Evolutionary conservation across 495 filamentous ascomycete species (phyloP).

Genomic region (Clohesyomyces aquaticus): DNA sequence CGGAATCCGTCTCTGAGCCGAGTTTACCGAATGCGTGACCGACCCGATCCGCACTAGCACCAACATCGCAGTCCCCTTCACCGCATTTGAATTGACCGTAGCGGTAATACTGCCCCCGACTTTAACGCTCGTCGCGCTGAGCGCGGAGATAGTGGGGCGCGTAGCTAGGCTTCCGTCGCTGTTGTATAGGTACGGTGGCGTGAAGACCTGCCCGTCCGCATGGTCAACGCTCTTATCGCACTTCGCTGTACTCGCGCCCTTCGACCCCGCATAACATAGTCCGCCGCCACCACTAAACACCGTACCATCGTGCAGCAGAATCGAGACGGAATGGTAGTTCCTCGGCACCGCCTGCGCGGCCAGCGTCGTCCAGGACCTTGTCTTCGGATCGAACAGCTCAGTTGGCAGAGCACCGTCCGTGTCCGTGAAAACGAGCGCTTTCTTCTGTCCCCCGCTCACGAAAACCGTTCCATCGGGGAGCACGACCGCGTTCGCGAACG

Average conservation of each 20-base stretch:
- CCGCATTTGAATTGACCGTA: slow-evolving; percentile 42
- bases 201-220: slow-evolving; percentile 62
- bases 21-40: slow-evolving; percentile 62
- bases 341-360: slow-evolving; percentile 52
- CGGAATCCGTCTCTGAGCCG: slow-evolving; percentile 60
- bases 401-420: slow-evolving; percentile 50
- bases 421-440: slow-evolving; percentile 57
- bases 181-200: slow-evolving; percentile 59
- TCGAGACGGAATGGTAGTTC: slow-evolving; percentile 60
- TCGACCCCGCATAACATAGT: slow-evolving; percentile 55
- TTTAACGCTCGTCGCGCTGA: slow-evolving; percentile 37
- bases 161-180: slow-evolving; percentile 48
- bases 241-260: slow-evolving; percentile 56
- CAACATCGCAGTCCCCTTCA: slow-evolving; percentile 32
- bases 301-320: slow-evolving; percentile 61
- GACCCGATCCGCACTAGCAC: slow-evolving; percentile 54
- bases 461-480: slow-evolving; percentile 63
- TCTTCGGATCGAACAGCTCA: slow-evolving; percentile 58
- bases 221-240: too few species aligned
- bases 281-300: slow-evolving; percentile 61
- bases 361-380: slow-evolving; percentile 48
- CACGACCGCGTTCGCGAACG: slow-evolving; percentile 59
- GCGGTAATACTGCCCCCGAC: slow-evolving; percentile 48
- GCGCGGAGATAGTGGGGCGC: slow-evolving; percentile 50
- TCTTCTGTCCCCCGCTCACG: slow-evolving; percentile 58